These are phyloP conservation scores for Corynascus novoguineensis DNA, from an alignment of 495 filamentous ascomycete genomes.

Conservation along the genomic window DNA sequence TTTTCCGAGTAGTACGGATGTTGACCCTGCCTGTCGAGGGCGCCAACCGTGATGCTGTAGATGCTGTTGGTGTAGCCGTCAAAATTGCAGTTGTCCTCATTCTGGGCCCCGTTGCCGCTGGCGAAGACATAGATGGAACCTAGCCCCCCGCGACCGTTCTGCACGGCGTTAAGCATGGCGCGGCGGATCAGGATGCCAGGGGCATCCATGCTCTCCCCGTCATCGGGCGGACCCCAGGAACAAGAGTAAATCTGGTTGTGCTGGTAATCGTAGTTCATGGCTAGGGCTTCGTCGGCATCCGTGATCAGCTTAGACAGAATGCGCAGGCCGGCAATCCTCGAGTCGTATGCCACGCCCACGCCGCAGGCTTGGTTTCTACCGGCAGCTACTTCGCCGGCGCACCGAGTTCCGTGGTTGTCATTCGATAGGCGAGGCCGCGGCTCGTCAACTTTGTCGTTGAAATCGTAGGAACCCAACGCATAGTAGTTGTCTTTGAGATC, in stretches of 20 bases:
- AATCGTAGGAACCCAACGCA: conserved; percentile 86
- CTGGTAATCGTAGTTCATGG: conserved; percentile 87
- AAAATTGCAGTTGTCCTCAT: conserved; percentile 96
- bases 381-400: conserved; percentile 89
- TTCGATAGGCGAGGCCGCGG: conserved; percentile 74
- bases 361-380: conserved; percentile 91
- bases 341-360: conserved; percentile 88
- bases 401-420: conserved; percentile 87
- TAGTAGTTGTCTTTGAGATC: conserved; percentile 91
- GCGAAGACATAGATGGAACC: conserved; percentile 98
- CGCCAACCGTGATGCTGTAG: conserved; percentile 95
- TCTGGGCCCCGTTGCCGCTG: conserved; percentile 85
- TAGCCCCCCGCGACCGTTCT: conserved; percentile 73
- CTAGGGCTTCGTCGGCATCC: conserved; percentile 85
- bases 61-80: conserved; percentile 99
- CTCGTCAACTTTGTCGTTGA: conserved; percentile 75
- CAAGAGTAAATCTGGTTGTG: conserved; percentile 97
- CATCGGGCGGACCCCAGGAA: conserved; percentile 95
- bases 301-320: conserved; percentile 87
- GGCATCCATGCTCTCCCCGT: conserved; percentile 88
- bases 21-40: conserved; percentile 75
- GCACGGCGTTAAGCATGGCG: conserved; percentile 87
- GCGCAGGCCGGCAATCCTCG: conserved; percentile 81
- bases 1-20: conserved; percentile 94
- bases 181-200: conserved; percentile 81